phyloP scores from a whole-genome alignment of 208 protist genomes.

The Trypanosoma cruzi region DNA sequence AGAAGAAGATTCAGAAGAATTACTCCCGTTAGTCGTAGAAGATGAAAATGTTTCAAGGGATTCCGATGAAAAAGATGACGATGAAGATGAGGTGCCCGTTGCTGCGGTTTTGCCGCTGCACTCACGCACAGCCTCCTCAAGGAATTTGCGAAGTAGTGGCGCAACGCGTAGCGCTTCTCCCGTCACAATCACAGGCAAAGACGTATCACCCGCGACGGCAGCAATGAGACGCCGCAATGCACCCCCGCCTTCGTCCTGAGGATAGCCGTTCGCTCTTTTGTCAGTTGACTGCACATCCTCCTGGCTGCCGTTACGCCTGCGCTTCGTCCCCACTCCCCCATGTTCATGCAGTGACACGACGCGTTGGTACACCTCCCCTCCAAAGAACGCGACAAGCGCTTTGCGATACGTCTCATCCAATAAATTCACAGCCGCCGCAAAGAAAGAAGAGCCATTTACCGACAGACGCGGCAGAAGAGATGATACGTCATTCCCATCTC shows the following conservation, averaged over 20 bases:
- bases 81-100: constrained; percentile 14
- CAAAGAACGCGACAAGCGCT: constrained; percentile 20
- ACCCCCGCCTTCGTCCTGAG: constrained; percentile 11
- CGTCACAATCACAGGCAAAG: constrained; percentile 41
- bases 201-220: constrained; percentile 33
- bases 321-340: not conserved
- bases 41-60: constrained; percentile 10
- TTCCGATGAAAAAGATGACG: constrained; percentile 14
- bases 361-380: constrained; percentile 22
- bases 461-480: not conserved
- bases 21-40: not conserved
- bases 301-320: not conserved
- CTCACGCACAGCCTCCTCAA: constrained; percentile 30
- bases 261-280: not conserved
- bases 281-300: not conserved
- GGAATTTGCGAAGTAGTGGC: constrained; percentile 41
- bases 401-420: constrained; percentile 9
- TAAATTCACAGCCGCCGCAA: constrained; percentile 9
- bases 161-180: constrained; percentile 60
- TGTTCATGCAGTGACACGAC: constrained; percentile 4
- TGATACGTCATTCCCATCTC: not conserved
- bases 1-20: constrained; percentile 11
- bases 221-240: constrained; percentile 40
- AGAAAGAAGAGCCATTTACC: not conserved
- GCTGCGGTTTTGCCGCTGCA: constrained; percentile 8